Evolutionary conservation across 2,329 filamentous ascomycete species (phyloP).

Genomic region (Cladobotryum protrusum): DNA sequence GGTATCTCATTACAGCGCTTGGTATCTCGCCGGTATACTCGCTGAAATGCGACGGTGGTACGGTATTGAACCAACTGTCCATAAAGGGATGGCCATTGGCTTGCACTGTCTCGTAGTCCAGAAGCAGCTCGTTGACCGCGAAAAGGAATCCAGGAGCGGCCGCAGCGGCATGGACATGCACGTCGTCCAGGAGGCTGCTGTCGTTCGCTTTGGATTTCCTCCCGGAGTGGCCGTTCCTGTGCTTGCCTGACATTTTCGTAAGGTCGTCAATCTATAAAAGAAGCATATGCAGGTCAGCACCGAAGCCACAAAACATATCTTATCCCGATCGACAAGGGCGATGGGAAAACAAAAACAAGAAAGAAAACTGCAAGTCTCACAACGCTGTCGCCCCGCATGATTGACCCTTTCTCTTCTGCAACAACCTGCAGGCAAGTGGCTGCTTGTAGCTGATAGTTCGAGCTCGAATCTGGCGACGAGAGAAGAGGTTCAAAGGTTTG

Average conservation of each 20-base stretch:
- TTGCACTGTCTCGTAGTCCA: constrained; percentile 11
- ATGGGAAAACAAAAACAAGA: no score
- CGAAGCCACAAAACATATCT: no score
- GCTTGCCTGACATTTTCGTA: background rate
- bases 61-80: constrained; percentile 22
- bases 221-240: background rate
- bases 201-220: background rate
- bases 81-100: constrained; percentile 8
- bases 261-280: background rate
- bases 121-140: constrained; percentile 29
- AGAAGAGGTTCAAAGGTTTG: no score
- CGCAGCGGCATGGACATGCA: no score
- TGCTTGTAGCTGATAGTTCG: background rate
- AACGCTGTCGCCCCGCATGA: background rate
- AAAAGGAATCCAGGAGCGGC: constrained; percentile 31
- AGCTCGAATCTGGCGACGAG: background rate
- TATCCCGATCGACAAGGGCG: no score
- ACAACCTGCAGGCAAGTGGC: background rate
- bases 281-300: background rate
- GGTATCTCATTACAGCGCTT: constrained; percentile 33
- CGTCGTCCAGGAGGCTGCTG: background rate
- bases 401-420: background rate
- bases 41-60: constrained; percentile 22
- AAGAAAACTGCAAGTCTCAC: background rate
- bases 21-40: constrained; percentile 22